Conservation (phyloP, 2,329 filamentous ascomycete genomes). For the Teratosphaeria pseudoeucalypti region DNA sequence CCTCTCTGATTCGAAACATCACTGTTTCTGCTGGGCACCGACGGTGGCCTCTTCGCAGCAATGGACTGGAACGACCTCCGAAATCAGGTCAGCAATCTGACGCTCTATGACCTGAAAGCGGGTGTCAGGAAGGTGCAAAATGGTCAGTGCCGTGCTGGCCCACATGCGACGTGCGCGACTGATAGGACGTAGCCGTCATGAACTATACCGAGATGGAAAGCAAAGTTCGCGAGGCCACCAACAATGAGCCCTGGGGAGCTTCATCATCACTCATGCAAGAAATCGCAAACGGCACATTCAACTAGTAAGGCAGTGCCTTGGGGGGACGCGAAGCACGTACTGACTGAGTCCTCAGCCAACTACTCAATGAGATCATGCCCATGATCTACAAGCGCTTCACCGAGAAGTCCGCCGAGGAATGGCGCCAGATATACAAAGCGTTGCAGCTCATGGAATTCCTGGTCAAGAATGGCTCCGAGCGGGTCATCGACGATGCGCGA, state of each 20-base stretch:
- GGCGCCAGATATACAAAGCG: constrained; percentile 96
- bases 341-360: constrained; percentile 53
- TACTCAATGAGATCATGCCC: constrained; percentile 98
- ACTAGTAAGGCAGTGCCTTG: constrained; percentile 58
- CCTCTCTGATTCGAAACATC: background rate
- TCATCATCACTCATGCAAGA: constrained; percentile 86
- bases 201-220: constrained; percentile 93
- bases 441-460: constrained; percentile 94
- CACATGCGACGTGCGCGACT: background rate
- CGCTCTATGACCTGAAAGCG: constrained; percentile 89
- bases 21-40: background rate
- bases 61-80: constrained; percentile 85
- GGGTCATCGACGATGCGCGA: constrained; percentile 92
- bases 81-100: constrained; percentile 81
- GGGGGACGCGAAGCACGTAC: background rate
- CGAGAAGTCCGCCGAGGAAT: constrained; percentile 95
- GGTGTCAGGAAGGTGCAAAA: constrained; percentile 93
- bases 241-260: constrained; percentile 95
- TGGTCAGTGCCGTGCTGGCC: constrained; percentile 46
- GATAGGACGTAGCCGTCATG: constrained; percentile 2
- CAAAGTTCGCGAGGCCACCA: constrained; percentile 87
- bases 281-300: constrained; percentile 95
- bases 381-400: constrained; percentile 99
- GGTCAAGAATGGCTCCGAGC: constrained; percentile 94
- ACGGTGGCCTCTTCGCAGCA: background rate